Evolutionary conservation across 2,329 filamentous ascomycete genomes (phyloP).

Genomic region (Corniculantispora saksenae): DNA sequence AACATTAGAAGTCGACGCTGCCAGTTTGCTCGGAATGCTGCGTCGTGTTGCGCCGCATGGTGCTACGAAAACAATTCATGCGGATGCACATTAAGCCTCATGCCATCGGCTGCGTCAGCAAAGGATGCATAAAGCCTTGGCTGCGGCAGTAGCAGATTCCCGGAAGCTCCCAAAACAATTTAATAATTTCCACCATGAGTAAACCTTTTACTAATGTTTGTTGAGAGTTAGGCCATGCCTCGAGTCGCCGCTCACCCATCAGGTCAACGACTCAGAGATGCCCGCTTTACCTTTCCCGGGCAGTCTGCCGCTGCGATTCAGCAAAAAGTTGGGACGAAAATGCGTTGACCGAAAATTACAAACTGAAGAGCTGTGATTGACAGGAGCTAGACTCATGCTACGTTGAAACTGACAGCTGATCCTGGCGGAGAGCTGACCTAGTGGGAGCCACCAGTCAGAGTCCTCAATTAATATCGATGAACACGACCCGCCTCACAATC

Average conservation of each 20-base stretch:
- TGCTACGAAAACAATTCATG: not conserved
- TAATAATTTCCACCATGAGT: not conserved
- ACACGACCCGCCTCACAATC: slow-evolving; percentile 3
- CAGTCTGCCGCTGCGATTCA: not conserved
- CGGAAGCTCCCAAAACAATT: not conserved
- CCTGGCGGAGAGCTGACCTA: not conserved
- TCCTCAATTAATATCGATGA: slow-evolving; percentile 13
- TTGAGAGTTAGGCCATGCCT: no score
- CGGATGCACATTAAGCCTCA: not conserved
- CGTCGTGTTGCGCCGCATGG: not conserved
- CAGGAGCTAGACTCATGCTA: not conserved
- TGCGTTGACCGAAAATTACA: not conserved
- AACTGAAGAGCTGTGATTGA: not conserved
- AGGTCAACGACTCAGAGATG: no score
- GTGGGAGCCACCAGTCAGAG: not conserved
- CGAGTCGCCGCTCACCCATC: no score
- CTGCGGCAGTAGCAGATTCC: not conserved
- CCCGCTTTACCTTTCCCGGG: no score
- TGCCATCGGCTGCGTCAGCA: not conserved
- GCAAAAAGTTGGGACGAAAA: not conserved
- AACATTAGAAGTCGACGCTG: not conserved
- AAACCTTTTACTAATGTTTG: not conserved
- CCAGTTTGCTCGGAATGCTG: no score
- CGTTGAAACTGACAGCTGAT: slow-evolving; percentile 15
- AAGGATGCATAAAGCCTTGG: not conserved